These are phyloP conservation scores for Phytophthora rubi DNA, from an alignment of 352 stramenopile species.

Conservation along the genomic window DNA sequence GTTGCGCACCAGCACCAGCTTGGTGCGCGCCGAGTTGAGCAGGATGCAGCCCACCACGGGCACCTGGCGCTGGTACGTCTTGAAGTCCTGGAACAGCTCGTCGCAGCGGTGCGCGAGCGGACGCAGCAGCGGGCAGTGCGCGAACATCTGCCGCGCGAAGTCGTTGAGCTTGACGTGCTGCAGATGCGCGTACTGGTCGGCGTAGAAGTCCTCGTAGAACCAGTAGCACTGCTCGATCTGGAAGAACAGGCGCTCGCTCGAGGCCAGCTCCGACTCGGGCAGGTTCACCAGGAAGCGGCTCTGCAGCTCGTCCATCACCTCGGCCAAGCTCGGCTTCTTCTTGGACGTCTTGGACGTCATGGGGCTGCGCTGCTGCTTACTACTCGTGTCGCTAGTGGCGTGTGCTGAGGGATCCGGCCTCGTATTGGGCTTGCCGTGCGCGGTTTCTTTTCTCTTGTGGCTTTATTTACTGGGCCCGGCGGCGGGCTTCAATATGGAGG, in stretches of 20 bases:
- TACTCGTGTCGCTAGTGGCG: background rate
- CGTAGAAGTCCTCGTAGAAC: slow-evolving; percentile 98
- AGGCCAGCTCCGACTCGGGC: slow-evolving; percentile 88
- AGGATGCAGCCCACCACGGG: slow-evolving; percentile 95
- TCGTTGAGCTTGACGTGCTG: slow-evolving; percentile 94
- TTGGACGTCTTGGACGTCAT: slow-evolving; percentile 42
- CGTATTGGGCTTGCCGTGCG: slow-evolving; percentile 27
- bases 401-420: slow-evolving; percentile 10
- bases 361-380: background rate
- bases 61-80: slow-evolving; percentile 94
- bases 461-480: slow-evolving; percentile 3
- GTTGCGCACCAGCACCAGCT: slow-evolving; percentile 91
- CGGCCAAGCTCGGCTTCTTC: slow-evolving; percentile 72
- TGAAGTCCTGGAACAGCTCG: slow-evolving; percentile 94
- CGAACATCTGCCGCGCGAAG: slow-evolving; percentile 94
- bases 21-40: slow-evolving; percentile 84
- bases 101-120: slow-evolving; percentile 89
- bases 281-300: slow-evolving; percentile 96
- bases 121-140: slow-evolving; percentile 88
- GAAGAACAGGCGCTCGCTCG: slow-evolving; percentile 96
- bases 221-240: slow-evolving; percentile 98
- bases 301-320: slow-evolving; percentile 96
- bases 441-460: slow-evolving; percentile 45
- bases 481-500: slow-evolving; percentile 25
- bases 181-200: slow-evolving; percentile 86